Evolutionary conservation across 2,329 filamentous ascomycete species (phyloP).

Genomic region (Fusarium sp.): DNA sequence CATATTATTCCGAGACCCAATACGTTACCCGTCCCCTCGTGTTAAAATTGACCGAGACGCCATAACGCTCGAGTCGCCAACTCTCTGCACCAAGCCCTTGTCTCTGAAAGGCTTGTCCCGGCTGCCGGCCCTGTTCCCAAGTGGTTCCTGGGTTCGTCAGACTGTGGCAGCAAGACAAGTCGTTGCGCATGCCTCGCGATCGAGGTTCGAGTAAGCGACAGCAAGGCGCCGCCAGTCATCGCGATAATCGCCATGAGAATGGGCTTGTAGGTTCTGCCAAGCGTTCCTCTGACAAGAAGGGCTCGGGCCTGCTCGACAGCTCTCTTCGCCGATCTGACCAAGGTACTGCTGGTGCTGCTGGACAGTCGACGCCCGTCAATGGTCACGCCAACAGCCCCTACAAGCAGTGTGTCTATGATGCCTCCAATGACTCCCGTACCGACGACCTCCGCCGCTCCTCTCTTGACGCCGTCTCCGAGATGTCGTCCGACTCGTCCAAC

Average conservation of each 20-base stretch:
- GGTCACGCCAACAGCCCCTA: constrained; percentile 47
- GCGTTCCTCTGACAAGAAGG: constrained; percentile 54
- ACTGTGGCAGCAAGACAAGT: constrained; percentile 45
- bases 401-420: constrained; percentile 45
- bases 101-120: constrained; percentile 42
- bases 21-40: constrained; percentile 13
- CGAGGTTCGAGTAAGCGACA: constrained; percentile 68
- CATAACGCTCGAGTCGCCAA: constrained; percentile 22
- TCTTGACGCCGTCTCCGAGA: constrained; percentile 62
- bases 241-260: constrained; percentile 84
- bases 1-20: constrained; percentile 15
- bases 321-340: constrained; percentile 47
- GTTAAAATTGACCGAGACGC: constrained; percentile 18
- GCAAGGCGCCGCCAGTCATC: constrained; percentile 68
- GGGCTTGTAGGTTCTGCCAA: constrained; percentile 73
- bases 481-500: constrained; percentile 61
- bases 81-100: constrained; percentile 23
- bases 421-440: constrained; percentile 51
- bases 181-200: constrained; percentile 67
- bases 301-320: constrained; percentile 54
- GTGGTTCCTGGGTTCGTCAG: constrained; percentile 48
- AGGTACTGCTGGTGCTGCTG: constrained; percentile 42
- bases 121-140: constrained; percentile 49
- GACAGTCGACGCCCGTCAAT: constrained; percentile 42
- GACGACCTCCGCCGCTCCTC: constrained; percentile 57